phyloP scores from a whole-genome alignment of 2,329 filamentous ascomycete species.

The Neofusicoccum laricinum region DNA sequence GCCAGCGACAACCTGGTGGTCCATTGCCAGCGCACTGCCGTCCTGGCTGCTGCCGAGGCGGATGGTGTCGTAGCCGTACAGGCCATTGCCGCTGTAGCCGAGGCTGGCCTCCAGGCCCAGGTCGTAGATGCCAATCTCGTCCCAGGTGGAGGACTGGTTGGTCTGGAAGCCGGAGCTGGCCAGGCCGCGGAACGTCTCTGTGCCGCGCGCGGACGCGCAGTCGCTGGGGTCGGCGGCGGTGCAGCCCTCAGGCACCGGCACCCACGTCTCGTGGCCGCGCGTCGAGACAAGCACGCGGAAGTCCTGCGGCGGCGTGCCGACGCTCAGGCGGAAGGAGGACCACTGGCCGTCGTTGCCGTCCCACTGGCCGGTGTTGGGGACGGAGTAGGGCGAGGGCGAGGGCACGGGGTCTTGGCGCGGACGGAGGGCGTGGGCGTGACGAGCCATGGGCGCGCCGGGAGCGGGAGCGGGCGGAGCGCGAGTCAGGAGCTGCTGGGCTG shows the following conservation, averaged over 20 bases:
- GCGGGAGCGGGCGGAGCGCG: neutral
- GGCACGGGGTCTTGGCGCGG: neutral
- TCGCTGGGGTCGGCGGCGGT: conserved; percentile 22
- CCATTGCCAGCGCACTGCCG: conserved; percentile 24
- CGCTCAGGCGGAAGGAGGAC: conserved; percentile 41
- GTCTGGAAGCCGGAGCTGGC: conserved; percentile 33
- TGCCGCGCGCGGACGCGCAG: conserved; percentile 31
- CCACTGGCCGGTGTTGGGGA: conserved; percentile 23
- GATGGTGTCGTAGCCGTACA: conserved; percentile 34
- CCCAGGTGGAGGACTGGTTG: conserved; percentile 31
- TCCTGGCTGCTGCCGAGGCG: conserved; percentile 26
- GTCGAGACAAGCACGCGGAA: conserved; percentile 36
- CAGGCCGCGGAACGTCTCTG: conserved; percentile 29
- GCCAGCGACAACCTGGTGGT: conserved; percentile 31
- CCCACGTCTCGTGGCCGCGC: conserved; percentile 29
- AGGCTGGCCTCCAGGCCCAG: conserved; percentile 32
- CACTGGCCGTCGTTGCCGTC: conserved; percentile 42
- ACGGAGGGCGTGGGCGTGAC: neutral
- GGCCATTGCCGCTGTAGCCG: conserved; percentile 26
- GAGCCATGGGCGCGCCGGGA: neutral
- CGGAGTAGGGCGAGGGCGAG: neutral
- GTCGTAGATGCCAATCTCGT: conserved; percentile 32
- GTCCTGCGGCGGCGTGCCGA: conserved; percentile 39
- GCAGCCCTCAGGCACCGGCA: conserved; percentile 36
- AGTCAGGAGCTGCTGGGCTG: neutral